Base-by-base conservation (phyloP, 2,329 filamentous ascomycete genomes). In the Calonectria hawksworthii region DNA sequence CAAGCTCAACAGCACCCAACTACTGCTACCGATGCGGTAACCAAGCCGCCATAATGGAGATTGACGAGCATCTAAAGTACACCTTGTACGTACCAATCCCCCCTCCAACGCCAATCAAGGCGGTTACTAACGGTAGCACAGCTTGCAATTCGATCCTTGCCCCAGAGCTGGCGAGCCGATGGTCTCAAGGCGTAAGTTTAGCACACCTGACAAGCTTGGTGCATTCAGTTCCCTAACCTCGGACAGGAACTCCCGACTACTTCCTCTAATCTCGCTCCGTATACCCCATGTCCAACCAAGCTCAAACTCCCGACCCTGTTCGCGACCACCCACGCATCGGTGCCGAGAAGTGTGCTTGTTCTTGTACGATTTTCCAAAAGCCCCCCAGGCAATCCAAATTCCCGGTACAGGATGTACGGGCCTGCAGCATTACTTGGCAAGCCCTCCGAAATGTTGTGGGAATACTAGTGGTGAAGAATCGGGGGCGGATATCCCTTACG, bases 21-120 rank as follows among this genome's bases (percentile, higher is more conserved):
- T 99, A 99, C 90, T 99, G 96, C 89, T 99, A 99, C 90, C 93
- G 97, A 86, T 99, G 97, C 84, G 97, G 97, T 84, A 99, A 99
- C 87, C 97, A 99, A 87, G 97, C 97, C 72, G 97, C 97, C n/a
- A 99, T 99, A 86, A 99, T 99, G 97, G 97, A 99, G 88, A 99
- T 99, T 86, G 97, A 99, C 80, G 97, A 99, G 88, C 96, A 99
- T 86, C 89, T 99, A 84, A 99, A 99, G 90, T 99, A 99, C 88
- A 99, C 97, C 83, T 99, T 99, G 96, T 98, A 91, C 87, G 96
- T 93, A 23, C 67, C 41, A 32, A 23, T 21, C 21, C 36, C 26
- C n/a, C 34, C n/a, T 26, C 11, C 10, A 38, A 18, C 30, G 64
- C 7, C 11, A 13, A 38, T 36, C 21, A 7, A 18, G 16, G 63